Evolutionary conservation across 208 protist species (phyloP).

Genomic region (Crithidia bombi): DNA sequence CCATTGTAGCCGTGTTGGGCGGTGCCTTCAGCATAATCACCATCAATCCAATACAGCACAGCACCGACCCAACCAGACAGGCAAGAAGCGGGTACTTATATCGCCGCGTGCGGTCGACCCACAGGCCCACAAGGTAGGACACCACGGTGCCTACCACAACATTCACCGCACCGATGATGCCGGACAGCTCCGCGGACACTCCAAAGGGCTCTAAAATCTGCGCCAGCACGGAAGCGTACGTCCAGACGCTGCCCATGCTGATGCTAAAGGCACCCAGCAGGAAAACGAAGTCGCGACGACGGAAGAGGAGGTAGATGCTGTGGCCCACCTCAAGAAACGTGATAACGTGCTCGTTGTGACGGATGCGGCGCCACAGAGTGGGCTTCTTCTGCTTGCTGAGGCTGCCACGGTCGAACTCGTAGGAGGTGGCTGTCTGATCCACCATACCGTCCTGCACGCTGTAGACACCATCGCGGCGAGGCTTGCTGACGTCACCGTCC

Average conservation of each 20-base stretch:
- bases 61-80: conserved; percentile 48
- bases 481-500: background rate
- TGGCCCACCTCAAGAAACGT: conserved; percentile 50
- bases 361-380: conserved; percentile 27
- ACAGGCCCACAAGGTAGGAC: conserved; percentile 59
- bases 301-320: conserved; percentile 42
- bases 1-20: conserved; percentile 41
- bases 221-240: conserved; percentile 64
- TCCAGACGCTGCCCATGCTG: conserved; percentile 75
- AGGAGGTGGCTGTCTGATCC: conserved; percentile 12
- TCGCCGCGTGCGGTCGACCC: conserved; percentile 55
- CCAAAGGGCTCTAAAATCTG: conserved; percentile 76
- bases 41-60: conserved; percentile 55
- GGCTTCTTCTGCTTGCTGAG: conserved; percentile 32
- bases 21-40: conserved; percentile 52
- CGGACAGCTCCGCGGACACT: conserved; percentile 49
- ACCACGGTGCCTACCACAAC: conserved; percentile 54
- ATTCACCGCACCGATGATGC: conserved; percentile 61
- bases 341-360: conserved; percentile 31
- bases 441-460: conserved; percentile 14
- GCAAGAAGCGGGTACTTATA: conserved; percentile 58
- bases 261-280: conserved; percentile 67
- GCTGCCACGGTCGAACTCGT: conserved; percentile 29
- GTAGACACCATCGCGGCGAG: background rate
- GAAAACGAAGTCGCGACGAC: conserved; percentile 60